Evolutionary conservation across 1,139 yeast species (phyloP), one percentile per base, ranked within the genome.

Genomic region (Eremothecium coryli): DNA sequence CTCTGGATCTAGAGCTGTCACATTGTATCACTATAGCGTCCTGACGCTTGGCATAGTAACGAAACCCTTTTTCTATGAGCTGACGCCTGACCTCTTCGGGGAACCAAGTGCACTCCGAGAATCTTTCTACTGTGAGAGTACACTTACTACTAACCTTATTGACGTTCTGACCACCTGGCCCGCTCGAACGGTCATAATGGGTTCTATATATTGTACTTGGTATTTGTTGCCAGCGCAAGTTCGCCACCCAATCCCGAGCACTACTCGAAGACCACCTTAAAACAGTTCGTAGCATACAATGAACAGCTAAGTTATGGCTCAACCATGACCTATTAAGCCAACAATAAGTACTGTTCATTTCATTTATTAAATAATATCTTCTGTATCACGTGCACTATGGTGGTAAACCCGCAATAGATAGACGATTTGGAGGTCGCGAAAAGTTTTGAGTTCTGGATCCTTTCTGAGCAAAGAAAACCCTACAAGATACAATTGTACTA

Each of bases 161-260:
- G 11, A 88, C 96, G 52, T 88, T 82, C 49, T 88, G 97, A 0
- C 97, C 97, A 0, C 97, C 97, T 0, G 95, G 88, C 0, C 97
- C 97, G 9, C 94, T 79, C 0, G 94, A 71, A 41, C 94, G 61
- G 35, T 84, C 73, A 56, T 65, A 86, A 0, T 73, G 55, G 2
- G 77, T 58, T 1, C 62, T 60, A 49, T 82, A 82, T 14, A 62
- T 50, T 20, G 58, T 50, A 8, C 60, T 53, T 0, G 90, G 93
- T 1, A 81, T 62, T 4, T 57, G 46, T 0, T 47, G 30, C 2
- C 54, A 45, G 1, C 51, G 47, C 38, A 70, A 62, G 0, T 43
- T 36, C 2, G 51, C 45, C 4, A 75, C 46, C 84, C 84, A 77
- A 30, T 43, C 38, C 39, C 61, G 61, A 11, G 76, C 67, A 10